phyloP scores from a whole-genome alignment of 1,284 basidiomycete genomes.

The Rhodotorula sp. region DNA sequence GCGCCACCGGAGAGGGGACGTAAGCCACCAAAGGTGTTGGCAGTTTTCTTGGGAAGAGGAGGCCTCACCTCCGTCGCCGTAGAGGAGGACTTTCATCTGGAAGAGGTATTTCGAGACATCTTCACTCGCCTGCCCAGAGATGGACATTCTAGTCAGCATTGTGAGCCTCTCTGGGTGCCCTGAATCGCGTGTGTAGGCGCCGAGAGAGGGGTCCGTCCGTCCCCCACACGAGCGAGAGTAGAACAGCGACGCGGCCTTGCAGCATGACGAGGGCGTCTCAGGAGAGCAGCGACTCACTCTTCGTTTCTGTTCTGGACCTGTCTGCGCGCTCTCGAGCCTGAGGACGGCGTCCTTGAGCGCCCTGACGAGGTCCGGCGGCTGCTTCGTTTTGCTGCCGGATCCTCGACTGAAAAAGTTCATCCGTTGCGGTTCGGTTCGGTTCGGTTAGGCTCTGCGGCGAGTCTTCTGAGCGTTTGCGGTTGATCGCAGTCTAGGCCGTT shows the following conservation, averaged over 20 bases:
- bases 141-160: too few species aligned
- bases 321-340: constrained; percentile 68
- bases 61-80: constrained; percentile 74
- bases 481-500: not conserved
- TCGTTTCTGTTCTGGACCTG: constrained; percentile 69
- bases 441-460: not conserved
- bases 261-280: not conserved
- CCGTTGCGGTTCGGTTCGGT: not conserved
- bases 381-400: constrained; percentile 60
- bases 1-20: accelerated
- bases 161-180: not conserved
- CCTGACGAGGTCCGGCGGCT: constrained; percentile 78
- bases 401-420: constrained; percentile 88
- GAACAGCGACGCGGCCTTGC: too few species aligned
- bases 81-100: constrained; percentile 81
- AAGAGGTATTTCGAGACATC: constrained; percentile 84
- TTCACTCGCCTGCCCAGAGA: constrained; percentile 65
- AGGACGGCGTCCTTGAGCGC: constrained; percentile 73
- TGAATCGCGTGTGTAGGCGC: too few species aligned
- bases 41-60: not conserved
- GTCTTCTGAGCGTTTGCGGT: not conserved
- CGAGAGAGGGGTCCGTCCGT: not conserved
- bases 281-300: constrained; percentile 57
- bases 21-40: not conserved
- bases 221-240: not conserved